A percentile compares a stretch with the other conserved stretches of the same genome.
These are phyloP conservation scores for Corymbia citriodora DNA, from an alignment of 441 rosid genomes.

Conservation along the genomic window DNA sequence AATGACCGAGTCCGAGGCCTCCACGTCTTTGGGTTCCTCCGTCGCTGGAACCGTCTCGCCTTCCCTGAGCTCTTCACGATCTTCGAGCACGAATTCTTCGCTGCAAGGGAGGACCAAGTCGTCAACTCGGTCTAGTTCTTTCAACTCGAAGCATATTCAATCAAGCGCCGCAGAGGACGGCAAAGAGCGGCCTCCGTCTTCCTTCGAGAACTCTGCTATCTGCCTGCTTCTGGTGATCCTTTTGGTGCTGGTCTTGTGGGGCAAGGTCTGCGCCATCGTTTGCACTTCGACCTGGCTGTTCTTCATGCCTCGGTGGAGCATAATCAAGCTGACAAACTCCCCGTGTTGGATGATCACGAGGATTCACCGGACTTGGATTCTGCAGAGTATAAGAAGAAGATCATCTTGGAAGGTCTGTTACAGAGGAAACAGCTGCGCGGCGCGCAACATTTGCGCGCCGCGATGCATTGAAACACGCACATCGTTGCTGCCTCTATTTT, in stretches of 20 bases:
- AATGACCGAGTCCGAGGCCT: not conserved
- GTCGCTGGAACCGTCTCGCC: not conserved
- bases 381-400: conserved; percentile 28
- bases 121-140: not conserved
- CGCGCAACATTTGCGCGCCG: not conserved
- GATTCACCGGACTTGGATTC: not conserved
- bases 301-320: conserved; percentile 10
- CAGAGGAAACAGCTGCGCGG: conserved; percentile 7
- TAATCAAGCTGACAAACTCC: not conserved
- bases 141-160: not conserved
- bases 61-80: not conserved
- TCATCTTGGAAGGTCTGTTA: conserved; percentile 20
- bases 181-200: not conserved
- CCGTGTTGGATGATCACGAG: not conserved
- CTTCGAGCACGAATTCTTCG: conserved; percentile 3
- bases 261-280: conserved; percentile 42
- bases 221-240: conserved; percentile 26
- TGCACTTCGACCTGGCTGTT: conserved; percentile 41
- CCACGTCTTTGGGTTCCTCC: not conserved
- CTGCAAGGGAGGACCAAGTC: not conserved
- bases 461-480: not conserved
- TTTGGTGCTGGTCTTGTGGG: conserved; percentile 33
- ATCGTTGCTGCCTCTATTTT: not conserved
- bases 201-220: not conserved
- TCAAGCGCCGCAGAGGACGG: not conserved